These are phyloP conservation scores for Alnus rubra DNA, from an alignment of 306 rosid species.

Conservation along the genomic window DNA sequence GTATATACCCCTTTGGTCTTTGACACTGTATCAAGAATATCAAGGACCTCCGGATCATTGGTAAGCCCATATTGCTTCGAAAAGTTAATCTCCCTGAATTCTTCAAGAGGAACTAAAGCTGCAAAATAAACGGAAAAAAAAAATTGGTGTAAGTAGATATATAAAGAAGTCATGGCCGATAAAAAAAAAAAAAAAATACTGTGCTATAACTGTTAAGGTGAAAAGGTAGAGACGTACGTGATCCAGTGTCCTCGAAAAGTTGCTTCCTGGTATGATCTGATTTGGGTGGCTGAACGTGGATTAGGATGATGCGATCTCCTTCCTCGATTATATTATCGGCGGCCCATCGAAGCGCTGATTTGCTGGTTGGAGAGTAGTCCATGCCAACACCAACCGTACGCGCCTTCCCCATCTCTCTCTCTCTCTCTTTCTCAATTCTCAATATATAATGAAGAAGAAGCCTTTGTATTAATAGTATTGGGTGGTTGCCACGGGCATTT, in stretches of 20 bases:
- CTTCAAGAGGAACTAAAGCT: constrained; percentile 85
- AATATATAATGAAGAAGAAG: not conserved
- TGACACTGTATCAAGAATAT: constrained; percentile 51
- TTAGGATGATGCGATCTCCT: constrained; percentile 56
- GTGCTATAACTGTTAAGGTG: not conserved
- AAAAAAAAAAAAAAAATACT: too few relatives aligned
- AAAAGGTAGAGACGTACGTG: constrained; percentile 52
- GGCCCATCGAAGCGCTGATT: constrained; percentile 71
- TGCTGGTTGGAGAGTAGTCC: constrained; percentile 74
- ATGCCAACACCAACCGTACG: constrained; percentile 63
- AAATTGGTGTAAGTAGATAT: not conserved
- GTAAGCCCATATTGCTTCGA: constrained; percentile 77
- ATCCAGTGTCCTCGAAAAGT: constrained; percentile 64
- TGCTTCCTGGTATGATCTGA: constrained; percentile 62
- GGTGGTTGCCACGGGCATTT: not conserved
- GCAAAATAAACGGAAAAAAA: constrained; percentile 16
- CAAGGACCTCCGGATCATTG: constrained; percentile 58
- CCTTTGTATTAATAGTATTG: not conserved
- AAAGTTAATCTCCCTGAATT: constrained; percentile 57
- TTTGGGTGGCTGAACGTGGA: constrained; percentile 61
- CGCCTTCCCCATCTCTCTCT: constrained; percentile 37
- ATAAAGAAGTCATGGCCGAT: not conserved
- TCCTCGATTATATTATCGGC: constrained; percentile 49
- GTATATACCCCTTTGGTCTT: constrained; percentile 51
- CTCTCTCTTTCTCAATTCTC: not conserved